Evolutionary conservation across 495 filamentous ascomycete species (phyloP).

Genomic region (Neurospora sp.): DNA sequence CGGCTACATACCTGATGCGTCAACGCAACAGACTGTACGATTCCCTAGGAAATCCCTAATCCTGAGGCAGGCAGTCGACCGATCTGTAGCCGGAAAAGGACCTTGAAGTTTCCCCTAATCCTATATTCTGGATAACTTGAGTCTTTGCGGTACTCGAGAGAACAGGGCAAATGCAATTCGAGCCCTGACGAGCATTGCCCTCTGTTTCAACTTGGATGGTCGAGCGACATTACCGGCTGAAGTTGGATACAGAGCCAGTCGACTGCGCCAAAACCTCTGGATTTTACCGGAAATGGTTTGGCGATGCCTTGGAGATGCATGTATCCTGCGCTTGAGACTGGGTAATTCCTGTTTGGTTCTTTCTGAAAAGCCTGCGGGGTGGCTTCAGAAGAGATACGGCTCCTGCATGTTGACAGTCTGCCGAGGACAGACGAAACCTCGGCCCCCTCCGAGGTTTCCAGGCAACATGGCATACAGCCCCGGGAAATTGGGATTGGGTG

Average conservation of each 20-base stretch:
- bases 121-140: no score
- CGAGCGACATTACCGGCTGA: background rate
- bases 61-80: no score
- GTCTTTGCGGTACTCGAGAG: background rate
- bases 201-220: background rate
- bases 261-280: background rate
- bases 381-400: background rate
- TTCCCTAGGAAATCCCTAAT: no score
- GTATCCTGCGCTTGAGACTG: background rate
- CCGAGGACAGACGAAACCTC: background rate
- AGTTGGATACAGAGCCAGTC: background rate
- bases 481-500: background rate
- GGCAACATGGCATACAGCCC: background rate
- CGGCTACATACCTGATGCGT: no score
- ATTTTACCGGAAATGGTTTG: background rate
- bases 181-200: background rate
- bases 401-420: background rate
- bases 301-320: background rate
- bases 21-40: no score
- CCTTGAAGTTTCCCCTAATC: no score
- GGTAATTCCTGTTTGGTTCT: background rate
- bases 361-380: background rate
- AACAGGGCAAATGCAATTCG: background rate
- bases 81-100: no score
- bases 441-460: background rate